phyloP scores from a whole-genome alignment of 257 asterid species.

The Solanum peruvianum region DNA sequence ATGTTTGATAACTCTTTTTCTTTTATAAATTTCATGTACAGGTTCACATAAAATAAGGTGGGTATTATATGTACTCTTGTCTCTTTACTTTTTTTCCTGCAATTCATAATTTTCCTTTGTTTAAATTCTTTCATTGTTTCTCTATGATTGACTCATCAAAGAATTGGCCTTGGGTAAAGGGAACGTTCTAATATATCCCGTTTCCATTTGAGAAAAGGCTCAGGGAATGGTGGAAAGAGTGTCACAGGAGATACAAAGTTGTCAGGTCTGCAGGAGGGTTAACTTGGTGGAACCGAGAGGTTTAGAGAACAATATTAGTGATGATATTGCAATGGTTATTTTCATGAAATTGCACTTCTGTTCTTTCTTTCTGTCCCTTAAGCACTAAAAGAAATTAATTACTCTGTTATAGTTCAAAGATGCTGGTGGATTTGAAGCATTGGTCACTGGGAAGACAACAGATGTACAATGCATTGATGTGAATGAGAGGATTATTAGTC shows the following conservation, averaged over 20 bases:
- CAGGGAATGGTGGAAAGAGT: background rate
- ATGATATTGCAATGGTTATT: background rate
- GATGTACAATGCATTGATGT: conserved; percentile 56
- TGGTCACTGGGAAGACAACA: conserved; percentile 56
- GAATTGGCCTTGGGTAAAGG: background rate
- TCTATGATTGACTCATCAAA: background rate
- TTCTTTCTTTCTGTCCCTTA: background rate
- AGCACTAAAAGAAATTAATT: background rate
- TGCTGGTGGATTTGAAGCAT: conserved; percentile 73
- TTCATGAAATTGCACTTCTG: background rate
- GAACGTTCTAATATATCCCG: background rate
- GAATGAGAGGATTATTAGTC: conserved; percentile 61
- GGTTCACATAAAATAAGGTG: background rate
- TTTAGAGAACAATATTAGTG: background rate
- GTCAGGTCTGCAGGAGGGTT: background rate
- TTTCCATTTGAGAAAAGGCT: background rate
- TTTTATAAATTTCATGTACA: background rate
- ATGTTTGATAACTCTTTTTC: background rate
- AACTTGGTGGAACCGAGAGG: background rate
- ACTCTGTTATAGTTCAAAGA: conserved; percentile 48
- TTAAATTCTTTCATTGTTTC: background rate
- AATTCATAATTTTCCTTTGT: background rate
- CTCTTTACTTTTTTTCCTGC: background rate
- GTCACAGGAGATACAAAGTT: background rate
- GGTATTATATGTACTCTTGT: background rate